A percentile compares a stretch with the other conserved stretches of the same genome.
phyloP scores from a whole-genome alignment of 2,329 filamentous ascomycete species.

The Blastomyces emzantsi region DNA sequence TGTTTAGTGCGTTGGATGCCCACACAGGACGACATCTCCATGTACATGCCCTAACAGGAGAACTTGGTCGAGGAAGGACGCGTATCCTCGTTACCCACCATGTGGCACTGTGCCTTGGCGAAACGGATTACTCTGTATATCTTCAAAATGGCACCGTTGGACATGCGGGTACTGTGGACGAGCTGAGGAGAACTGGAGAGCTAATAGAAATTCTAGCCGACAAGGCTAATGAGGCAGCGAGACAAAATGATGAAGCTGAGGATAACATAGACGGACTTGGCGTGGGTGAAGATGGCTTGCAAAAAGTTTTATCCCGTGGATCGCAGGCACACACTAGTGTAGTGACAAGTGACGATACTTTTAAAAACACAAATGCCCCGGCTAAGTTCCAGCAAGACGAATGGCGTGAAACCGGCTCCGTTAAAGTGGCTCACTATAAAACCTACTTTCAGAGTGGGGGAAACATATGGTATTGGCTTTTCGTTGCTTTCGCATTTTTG shows the following conservation, averaged over 20 bases:
- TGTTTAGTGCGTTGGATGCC: constrained; percentile 72
- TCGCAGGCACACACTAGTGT: constrained; percentile 13
- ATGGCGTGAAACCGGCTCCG: constrained; percentile 58
- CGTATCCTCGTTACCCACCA: constrained; percentile 75
- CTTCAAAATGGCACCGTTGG: constrained; percentile 60
- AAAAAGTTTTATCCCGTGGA: constrained; percentile 35
- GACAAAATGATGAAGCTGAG: constrained; percentile 32
- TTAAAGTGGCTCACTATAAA: constrained; percentile 58
- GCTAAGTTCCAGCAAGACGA: constrained; percentile 73
- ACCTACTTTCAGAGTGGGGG: constrained; percentile 60
- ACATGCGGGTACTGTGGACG: constrained; percentile 55
- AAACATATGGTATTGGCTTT: constrained; percentile 51
- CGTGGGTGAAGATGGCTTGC: constrained; percentile 38
- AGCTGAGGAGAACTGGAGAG: constrained; percentile 40
- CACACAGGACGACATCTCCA: constrained; percentile 73
- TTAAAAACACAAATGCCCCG: constrained; percentile 27
- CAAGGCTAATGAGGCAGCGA: constrained; percentile 41
- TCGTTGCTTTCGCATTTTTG: constrained; percentile 48
- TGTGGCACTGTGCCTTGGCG: constrained; percentile 59
- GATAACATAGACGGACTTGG: constrained; percentile 30
- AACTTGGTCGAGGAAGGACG: constrained; percentile 60
- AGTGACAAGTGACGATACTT: constrained; percentile 14
- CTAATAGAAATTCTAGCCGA: constrained; percentile 36
- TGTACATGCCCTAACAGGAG: constrained; percentile 63
- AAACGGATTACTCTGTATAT: constrained; percentile 64